Percentiles rank a stretch among this genome's conserved stretches.
phyloP scores from a whole-genome alignment of 441 rosid species.

The Gossypium davidsonii region DNA sequence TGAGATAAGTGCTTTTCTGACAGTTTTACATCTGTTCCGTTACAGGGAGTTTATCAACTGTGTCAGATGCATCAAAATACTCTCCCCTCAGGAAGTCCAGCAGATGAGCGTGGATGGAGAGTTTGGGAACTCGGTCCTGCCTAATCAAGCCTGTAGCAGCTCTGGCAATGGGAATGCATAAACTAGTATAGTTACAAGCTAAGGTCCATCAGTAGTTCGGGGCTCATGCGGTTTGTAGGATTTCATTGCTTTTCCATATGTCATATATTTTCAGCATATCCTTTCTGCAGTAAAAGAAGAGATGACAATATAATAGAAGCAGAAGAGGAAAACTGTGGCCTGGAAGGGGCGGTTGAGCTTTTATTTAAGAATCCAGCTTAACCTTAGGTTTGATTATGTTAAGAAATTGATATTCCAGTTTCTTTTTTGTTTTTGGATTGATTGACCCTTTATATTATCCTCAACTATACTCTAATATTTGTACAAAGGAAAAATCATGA shows the following conservation, averaged over 20 bases:
- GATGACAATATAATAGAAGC: neutral
- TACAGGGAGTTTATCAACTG: constrained; percentile 48
- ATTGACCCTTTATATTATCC: neutral
- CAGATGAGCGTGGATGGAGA: constrained; percentile 51
- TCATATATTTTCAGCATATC: neutral
- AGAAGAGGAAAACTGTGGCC: neutral
- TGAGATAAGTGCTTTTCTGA: neutral
- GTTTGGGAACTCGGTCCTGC: constrained; percentile 31
- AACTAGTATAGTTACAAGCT: constrained; percentile 20
- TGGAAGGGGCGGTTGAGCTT: neutral
- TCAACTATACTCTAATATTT: too few species aligned
- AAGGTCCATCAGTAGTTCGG: constrained; percentile 14
- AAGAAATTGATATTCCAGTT: neutral
- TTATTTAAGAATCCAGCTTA: neutral
- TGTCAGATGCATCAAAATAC: constrained; percentile 42
- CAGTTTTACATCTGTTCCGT: constrained; percentile 5
- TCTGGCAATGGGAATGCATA: constrained; percentile 33
- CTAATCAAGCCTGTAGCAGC: constrained; percentile 44
- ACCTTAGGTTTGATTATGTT: neutral
- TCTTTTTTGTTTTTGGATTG: neutral
- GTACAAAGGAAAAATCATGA: too few species aligned
- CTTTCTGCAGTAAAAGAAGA: constrained; percentile 8
- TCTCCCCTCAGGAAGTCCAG: constrained; percentile 52
- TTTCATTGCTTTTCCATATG: constrained; percentile 19
- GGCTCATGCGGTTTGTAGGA: constrained; percentile 9